Conservation (phyloP, 225 moss, liverwort and hornwort species). For the Marchantia paleacea region DNA sequence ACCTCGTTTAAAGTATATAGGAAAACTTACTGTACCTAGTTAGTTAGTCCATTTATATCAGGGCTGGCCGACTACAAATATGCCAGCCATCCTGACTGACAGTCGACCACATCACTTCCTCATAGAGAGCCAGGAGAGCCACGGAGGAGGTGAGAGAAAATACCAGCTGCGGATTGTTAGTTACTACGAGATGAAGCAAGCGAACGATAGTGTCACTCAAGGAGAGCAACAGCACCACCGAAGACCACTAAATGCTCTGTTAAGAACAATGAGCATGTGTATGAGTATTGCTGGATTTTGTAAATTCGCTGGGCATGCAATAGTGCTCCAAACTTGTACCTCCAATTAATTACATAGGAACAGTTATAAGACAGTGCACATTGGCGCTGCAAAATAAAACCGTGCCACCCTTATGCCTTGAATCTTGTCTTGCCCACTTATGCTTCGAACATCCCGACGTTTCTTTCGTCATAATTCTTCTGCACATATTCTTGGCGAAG, state of each 20-base stretch:
- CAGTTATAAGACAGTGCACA: neutral
- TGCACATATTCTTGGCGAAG: no score
- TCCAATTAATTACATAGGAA: constrained; percentile 5
- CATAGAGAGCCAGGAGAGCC: constrained; percentile 4
- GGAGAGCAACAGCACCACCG: constrained; percentile 5
- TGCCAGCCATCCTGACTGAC: constrained; percentile 8
- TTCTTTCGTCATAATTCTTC: no score
- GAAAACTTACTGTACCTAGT: neutral
- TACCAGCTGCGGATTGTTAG: neutral
- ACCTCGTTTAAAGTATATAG: neutral
- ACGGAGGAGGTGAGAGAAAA: neutral
- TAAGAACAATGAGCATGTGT: constrained; percentile 8
- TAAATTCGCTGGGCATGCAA: constrained; percentile 18
- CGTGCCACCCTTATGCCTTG: no score
- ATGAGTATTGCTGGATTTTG: constrained; percentile 14
- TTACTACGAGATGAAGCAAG: neutral
- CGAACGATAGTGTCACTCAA: neutral
- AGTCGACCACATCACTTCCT: neutral
- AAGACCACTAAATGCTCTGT: neutral
- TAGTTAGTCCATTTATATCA: neutral
- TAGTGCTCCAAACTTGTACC: constrained; percentile 15
- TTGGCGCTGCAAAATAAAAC: constrained; percentile 13
- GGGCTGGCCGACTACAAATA: neutral
- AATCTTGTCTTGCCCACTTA: no score
- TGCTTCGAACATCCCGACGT: no score